Evolutionary conservation across 768 basidiomycete genomes (phyloP).

Genomic region (Dentipellis fragilis): DNA sequence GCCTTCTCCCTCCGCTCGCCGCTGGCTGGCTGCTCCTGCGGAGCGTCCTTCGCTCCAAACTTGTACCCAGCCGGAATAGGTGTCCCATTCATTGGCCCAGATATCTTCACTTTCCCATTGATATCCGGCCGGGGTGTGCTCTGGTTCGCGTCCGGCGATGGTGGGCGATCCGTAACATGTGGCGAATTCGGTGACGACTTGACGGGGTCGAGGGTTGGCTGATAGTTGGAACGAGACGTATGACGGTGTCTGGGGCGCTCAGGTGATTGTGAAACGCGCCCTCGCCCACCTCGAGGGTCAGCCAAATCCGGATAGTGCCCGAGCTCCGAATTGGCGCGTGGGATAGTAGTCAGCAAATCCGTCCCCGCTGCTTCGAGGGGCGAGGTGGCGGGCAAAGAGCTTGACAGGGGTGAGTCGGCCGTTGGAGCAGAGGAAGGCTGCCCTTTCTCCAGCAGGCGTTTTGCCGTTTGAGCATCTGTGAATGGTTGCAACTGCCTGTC

Average conservation of each 20-base stretch:
- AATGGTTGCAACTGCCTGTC: conserved; percentile 25
- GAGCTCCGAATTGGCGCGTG: conserved; percentile 71
- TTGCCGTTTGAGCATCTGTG: conserved; percentile 30
- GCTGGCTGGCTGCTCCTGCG: conserved; percentile 17
- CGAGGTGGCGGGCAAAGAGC: conserved; percentile 41
- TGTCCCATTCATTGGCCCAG: conserved; percentile 75
- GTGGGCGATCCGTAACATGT: conserved; percentile 18
- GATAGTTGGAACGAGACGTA: conserved; percentile 52
- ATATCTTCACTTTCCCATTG: conserved; percentile 73
- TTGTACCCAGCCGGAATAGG: conserved; percentile 86
- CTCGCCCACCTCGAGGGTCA: conserved; percentile 25
- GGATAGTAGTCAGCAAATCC: conserved; percentile 19
- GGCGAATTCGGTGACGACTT: conserved; percentile 37
- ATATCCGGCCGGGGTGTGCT: conserved; percentile 38
- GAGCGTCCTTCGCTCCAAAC: conserved; percentile 70
- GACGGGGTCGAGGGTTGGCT: conserved; percentile 44
- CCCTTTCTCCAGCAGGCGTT: conserved; percentile 35
- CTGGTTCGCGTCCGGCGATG: conserved; percentile 35
- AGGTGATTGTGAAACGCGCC: conserved; percentile 36
- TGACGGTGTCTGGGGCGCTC: conserved; percentile 48
- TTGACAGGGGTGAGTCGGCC: conserved; percentile 54
- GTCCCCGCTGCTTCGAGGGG: conserved; percentile 25
- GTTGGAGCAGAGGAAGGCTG: conserved; percentile 33
- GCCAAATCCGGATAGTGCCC: conserved; percentile 69
- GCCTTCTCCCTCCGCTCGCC: conserved; percentile 69